Conservation (phyloP, 2,329 filamentous ascomycete genomes). For the Penicillium olsonii region DNA sequence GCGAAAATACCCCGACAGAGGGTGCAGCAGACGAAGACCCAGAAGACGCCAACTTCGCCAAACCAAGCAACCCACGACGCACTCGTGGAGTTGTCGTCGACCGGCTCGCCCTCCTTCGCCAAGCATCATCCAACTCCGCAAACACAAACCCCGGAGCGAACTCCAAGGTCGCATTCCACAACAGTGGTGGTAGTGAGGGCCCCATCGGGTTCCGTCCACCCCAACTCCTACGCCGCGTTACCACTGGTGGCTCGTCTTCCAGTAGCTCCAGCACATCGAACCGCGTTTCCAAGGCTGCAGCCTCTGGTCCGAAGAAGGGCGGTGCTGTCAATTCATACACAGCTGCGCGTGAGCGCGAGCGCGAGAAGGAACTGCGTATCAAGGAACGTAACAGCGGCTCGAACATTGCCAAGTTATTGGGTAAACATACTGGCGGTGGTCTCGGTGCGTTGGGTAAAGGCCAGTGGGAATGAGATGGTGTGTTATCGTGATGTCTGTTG, state of each 20-base stretch:
- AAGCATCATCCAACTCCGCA: conserved; percentile 47
- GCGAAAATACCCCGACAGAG: conserved; percentile 18
- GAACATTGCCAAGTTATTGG: conserved; percentile 39
- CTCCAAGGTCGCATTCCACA: conserved; percentile 38
- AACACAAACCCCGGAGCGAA: conserved; percentile 22
- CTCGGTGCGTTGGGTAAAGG: conserved; percentile 40
- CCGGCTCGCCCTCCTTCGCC: conserved; percentile 45
- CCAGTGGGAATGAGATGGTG: conserved; percentile 41
- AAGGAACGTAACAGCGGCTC: conserved; percentile 47
- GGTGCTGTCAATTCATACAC: conserved; percentile 60
- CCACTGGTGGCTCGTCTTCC: conserved; percentile 32
- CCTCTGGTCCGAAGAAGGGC: conserved; percentile 58
- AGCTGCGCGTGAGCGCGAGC: conserved; percentile 59
- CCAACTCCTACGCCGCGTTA: conserved; percentile 33
- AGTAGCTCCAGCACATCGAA: conserved; percentile 22
- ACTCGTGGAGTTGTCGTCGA: conserved; percentile 47
- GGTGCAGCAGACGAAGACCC: conserved; percentile 22
- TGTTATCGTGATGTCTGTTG: neutral
- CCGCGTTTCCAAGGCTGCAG: conserved; percentile 33
- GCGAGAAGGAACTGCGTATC: conserved; percentile 55
- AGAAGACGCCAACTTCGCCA: conserved; percentile 28
- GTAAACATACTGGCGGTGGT: conserved; percentile 41
- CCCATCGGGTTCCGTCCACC: conserved; percentile 37
- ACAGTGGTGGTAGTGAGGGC: conserved; percentile 17
- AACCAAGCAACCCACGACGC: conserved; percentile 39